Percentiles rank a stretch among this genome's conserved stretches.
These are phyloP conservation scores for Adansonia rubrostipa DNA, from an alignment of 441 rosid species.

Conservation along the genomic window DNA sequence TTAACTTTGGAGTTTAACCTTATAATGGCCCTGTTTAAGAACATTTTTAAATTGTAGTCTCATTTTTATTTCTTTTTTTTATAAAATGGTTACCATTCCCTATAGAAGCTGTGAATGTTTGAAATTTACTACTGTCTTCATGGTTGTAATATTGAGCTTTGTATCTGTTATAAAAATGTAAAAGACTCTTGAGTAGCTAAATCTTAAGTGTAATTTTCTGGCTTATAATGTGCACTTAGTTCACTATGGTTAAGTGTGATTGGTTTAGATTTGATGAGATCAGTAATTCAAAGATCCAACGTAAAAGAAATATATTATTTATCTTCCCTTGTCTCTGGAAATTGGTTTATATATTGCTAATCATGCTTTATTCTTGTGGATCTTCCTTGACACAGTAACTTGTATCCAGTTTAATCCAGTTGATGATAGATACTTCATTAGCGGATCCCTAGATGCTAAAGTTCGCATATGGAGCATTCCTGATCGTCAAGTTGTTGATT, in stretches of 20 bases:
- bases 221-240: not conserved
- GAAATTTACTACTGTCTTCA: not conserved
- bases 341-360: constrained; percentile 28
- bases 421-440: constrained; percentile 94
- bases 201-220: not conserved
- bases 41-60: not conserved
- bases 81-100: not conserved
- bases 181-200: not conserved
- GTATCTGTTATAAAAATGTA: not conserved
- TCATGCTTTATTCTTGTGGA: constrained; percentile 28
- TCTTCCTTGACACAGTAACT: constrained; percentile 67
- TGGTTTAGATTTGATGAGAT: not conserved
- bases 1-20: not conserved
- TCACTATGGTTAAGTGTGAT: not conserved
- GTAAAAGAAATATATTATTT: not conserved
- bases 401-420: constrained; percentile 99
- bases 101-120: not conserved
- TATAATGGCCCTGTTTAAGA: not conserved
- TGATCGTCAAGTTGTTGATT: constrained; percentile 91
- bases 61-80: not conserved
- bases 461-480: constrained; percentile 99
- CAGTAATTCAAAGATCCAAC: not conserved
- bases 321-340: not conserved
- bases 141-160: not conserved
- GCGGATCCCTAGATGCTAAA: constrained; percentile 96